These are phyloP conservation scores for Lasiodiplodia sp. DNA, from an alignment of 2,329 filamentous ascomycete species.

Conservation along the genomic window DNA sequence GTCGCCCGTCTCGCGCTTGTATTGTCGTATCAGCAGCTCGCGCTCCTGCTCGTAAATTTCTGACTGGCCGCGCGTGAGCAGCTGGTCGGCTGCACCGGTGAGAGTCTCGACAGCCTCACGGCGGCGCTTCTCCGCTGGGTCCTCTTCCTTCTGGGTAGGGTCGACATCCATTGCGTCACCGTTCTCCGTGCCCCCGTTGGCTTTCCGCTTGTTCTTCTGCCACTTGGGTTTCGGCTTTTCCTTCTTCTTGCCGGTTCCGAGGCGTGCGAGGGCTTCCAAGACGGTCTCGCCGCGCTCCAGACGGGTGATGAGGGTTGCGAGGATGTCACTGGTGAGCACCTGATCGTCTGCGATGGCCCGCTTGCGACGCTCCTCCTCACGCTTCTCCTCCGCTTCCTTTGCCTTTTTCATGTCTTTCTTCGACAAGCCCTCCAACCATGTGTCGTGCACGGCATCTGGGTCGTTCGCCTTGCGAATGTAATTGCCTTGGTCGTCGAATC, in stretches of 20 bases:
- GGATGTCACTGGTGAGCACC: constrained; percentile 74
- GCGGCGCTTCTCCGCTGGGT: constrained; percentile 73
- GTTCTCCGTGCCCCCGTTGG: constrained; percentile 43
- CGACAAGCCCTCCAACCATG: constrained; percentile 89
- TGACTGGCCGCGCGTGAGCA: constrained; percentile 80
- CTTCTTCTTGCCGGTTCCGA: constrained; percentile 69
- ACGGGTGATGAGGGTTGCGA: constrained; percentile 74
- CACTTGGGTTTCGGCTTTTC: constrained; percentile 67
- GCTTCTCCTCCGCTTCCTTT: constrained; percentile 83
- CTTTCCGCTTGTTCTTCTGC: constrained; percentile 61
- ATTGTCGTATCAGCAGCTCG: constrained; percentile 83
- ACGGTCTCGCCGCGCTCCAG: constrained; percentile 85
- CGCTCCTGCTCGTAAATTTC: constrained; percentile 94
- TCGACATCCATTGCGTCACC: constrained; percentile 74
- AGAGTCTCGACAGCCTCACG: constrained; percentile 80
- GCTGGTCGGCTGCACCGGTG: constrained; percentile 86
- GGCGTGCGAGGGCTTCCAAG: constrained; percentile 82
- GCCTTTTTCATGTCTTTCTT: constrained; percentile 94
- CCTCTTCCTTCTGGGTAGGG: constrained; percentile 55
- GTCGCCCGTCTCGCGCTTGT: constrained; percentile 83
- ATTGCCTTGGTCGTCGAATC: constrained; percentile 90
- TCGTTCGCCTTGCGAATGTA: constrained; percentile 89
- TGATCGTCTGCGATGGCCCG: constrained; percentile 77
- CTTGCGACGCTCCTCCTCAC: constrained; percentile 77
- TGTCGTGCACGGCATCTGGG: constrained; percentile 88